A percentile compares a stretch with the other conserved stretches of the same genome.
Evolutionary conservation across 306 rosid genomes (phyloP).

Genomic region (Mimosa pudica): DNA sequence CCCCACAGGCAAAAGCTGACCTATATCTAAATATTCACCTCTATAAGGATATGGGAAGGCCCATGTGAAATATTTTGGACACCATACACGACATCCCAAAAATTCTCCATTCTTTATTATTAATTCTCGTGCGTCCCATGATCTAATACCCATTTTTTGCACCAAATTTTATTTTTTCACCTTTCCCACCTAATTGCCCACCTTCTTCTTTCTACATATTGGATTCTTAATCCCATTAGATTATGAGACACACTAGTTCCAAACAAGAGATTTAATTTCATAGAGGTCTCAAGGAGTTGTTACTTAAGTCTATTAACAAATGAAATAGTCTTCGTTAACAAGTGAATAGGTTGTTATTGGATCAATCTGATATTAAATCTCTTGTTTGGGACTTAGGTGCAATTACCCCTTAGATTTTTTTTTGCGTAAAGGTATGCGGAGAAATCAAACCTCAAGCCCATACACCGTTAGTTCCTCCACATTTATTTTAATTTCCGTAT

Average conservation of each 20-base stretch:
- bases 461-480: neutral
- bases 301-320: too few species aligned
- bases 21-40: neutral
- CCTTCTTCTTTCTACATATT: neutral
- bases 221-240: neutral
- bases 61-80: conserved; percentile 38
- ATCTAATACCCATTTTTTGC: neutral
- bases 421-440: neutral
- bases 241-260: too few species aligned
- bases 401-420: too few species aligned
- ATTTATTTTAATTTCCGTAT: too few species aligned
- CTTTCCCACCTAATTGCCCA: neutral
- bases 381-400: too few species aligned
- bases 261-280: too few species aligned
- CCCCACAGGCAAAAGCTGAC: conserved; percentile 31
- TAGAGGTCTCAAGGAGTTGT: too few species aligned
- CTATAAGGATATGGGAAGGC: neutral
- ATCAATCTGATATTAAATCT: too few species aligned
- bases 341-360: too few species aligned
- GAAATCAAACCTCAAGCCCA: neutral
- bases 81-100: conserved; percentile 46
- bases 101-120: conserved; percentile 31
- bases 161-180: neutral
- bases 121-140: conserved; percentile 10
- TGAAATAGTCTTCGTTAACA: too few species aligned